These are phyloP conservation scores for Telopea speciosissima DNA, from an alignment of 177 flowering plant genomes.

Conservation along the genomic window DNA sequence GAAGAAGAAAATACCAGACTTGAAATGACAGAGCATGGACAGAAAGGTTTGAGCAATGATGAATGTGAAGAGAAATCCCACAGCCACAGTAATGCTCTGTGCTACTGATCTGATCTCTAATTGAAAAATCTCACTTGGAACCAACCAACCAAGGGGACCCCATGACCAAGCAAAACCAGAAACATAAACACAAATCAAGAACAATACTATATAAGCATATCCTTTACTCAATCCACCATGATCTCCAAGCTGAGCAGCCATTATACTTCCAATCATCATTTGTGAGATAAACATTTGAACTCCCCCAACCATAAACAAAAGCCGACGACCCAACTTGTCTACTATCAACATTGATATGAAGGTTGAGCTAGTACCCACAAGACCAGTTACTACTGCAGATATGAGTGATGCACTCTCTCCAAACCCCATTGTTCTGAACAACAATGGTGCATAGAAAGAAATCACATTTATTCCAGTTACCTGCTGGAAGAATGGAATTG, in stretches of 20 bases:
- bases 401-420: conserved; percentile 25
- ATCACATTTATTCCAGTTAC: conserved; percentile 11
- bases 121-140: conserved; percentile 27
- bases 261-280: conserved; percentile 37
- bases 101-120: conserved; percentile 21
- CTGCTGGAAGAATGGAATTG: conserved; percentile 17
- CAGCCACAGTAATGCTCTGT: conserved; percentile 17
- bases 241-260: conserved; percentile 54
- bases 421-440: conserved; percentile 13
- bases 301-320: conserved; percentile 49
- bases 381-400: no score
- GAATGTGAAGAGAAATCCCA: conserved; percentile 17
- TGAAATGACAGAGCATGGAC: conserved; percentile 27
- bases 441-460: conserved; percentile 13
- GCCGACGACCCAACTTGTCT: neutral
- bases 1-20: conserved; percentile 20
- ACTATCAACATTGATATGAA: no score
- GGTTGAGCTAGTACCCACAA: no score
- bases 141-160: conserved; percentile 28
- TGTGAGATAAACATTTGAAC: conserved; percentile 51
- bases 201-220: conserved; percentile 27
- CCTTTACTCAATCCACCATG: conserved; percentile 39
- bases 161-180: conserved; percentile 29
- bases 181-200: conserved; percentile 16
- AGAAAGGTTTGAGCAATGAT: conserved; percentile 22